Percentiles rank a stretch among this genome's conserved stretches.
phyloP scores from a whole-genome alignment of 345 rosid genomes.

The Durio zibethinus region DNA sequence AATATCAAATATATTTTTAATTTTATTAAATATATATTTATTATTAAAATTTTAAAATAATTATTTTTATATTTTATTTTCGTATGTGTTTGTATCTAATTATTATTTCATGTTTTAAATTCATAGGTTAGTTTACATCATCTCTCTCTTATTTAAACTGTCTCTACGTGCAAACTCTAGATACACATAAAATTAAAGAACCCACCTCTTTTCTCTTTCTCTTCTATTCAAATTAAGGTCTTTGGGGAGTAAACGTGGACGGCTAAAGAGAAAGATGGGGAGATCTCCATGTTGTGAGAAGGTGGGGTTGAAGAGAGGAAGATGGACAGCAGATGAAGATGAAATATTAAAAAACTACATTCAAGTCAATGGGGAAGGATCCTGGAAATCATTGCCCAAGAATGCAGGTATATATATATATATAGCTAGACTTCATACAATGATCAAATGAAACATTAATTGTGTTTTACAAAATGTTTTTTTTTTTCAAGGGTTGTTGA shows the following conservation, averaged over 20 bases:
- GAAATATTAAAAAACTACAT: constrained; percentile 54
- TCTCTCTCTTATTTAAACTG: neutral
- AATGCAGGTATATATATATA: constrained; percentile 62
- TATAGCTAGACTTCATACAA: neutral
- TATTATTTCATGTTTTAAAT: no score
- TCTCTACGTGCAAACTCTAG: constrained; percentile 18
- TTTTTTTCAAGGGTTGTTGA: constrained; percentile 46
- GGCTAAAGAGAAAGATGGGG: constrained; percentile 40
- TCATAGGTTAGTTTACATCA: no score
- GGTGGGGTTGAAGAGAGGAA: constrained; percentile 75
- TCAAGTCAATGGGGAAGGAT: constrained; percentile 71
- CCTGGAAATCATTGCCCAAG: constrained; percentile 82
- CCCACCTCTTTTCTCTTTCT: neutral
- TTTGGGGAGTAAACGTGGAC: no score
- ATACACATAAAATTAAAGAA: neutral
- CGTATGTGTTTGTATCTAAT: no score
- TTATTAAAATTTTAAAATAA: no score
- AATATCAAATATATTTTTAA: no score
- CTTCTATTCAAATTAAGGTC: neutral
- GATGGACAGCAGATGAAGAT: constrained; percentile 92
- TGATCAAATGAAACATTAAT: neutral
- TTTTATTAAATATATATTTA: no score
- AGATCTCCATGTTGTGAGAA: constrained; percentile 89
- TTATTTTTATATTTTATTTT: no score
- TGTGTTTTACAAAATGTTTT: neutral